phyloP scores from a whole-genome alignment of 257 asterid genomes.

The Prunella vulgaris region DNA sequence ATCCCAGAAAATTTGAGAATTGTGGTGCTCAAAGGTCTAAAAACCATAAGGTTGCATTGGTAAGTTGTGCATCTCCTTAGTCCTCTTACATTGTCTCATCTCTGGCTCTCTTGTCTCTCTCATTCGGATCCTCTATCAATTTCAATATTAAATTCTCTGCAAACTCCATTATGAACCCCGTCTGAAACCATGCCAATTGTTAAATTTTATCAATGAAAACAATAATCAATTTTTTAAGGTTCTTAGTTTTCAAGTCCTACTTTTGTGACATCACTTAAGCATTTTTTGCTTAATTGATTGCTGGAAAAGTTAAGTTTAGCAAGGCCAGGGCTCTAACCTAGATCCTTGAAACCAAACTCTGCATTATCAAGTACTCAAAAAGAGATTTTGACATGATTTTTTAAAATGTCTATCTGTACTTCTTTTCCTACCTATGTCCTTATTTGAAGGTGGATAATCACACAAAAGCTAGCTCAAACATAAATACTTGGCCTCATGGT shows the following conservation, averaged over 20 bases:
- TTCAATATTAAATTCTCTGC: constrained; percentile 72
- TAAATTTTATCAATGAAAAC: too few species aligned
- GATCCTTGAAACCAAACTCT: background rate
- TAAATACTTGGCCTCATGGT: background rate
- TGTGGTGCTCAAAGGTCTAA: constrained; percentile 84
- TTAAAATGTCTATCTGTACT: background rate
- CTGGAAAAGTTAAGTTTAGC: background rate
- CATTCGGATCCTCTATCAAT: constrained; percentile 77
- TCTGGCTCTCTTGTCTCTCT: constrained; percentile 67
- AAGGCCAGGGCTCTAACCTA: constrained; percentile 11
- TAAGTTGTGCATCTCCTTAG: constrained; percentile 59
- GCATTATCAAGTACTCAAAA: constrained; percentile 1
- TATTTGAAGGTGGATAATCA: constrained; percentile 4
- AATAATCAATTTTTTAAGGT: too few species aligned
- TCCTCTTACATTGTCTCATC: constrained; percentile 44
- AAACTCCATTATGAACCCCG: constrained; percentile 85
- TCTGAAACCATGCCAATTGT: constrained; percentile 15
- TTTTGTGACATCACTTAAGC: constrained; percentile 3
- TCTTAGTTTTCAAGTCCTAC: too few species aligned
- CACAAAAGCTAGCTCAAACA: background rate
- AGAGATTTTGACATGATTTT: background rate
- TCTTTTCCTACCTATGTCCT: background rate
- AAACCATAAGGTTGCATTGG: constrained; percentile 85
- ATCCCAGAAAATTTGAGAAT: constrained; percentile 59
- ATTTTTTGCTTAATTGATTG: background rate